Evolutionary conservation across 2,329 filamentous ascomycete species (phyloP).

Genomic region (Claviceps purpurea): DNA sequence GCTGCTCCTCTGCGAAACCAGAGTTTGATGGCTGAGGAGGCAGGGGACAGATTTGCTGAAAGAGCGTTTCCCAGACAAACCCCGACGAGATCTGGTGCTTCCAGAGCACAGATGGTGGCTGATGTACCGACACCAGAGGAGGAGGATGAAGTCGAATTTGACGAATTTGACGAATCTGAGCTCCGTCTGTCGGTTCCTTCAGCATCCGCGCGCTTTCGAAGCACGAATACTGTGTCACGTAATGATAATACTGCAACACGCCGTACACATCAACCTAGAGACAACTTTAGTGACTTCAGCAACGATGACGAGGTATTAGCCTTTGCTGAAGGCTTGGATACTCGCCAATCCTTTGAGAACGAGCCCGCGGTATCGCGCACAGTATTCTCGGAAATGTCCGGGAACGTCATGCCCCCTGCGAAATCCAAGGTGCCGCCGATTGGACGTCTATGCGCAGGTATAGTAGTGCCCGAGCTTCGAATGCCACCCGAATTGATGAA

Average conservation of each 20-base stretch:
- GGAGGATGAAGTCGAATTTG: conserved; percentile 15
- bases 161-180: conserved; percentile 18
- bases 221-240: neutral
- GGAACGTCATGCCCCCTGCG: conserved; percentile 24
- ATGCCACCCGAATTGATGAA: conserved; percentile 44
- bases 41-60: conserved; percentile 8
- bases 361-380: conserved; percentile 18
- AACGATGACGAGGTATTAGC: conserved; percentile 40
- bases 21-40: conserved; percentile 14
- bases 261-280: conserved; percentile 12
- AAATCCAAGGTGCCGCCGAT: conserved; percentile 19
- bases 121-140: conserved; percentile 1
- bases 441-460: conserved; percentile 15
- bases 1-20: conserved; percentile 7
- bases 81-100: neutral
- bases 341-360: conserved; percentile 20
- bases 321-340: conserved; percentile 36
- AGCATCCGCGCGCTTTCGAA: conserved; percentile 1
- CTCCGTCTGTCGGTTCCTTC: conserved; percentile 4
- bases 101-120: conserved; percentile 1
- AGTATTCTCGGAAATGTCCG: conserved; percentile 34
- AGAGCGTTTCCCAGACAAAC: conserved; percentile 16
- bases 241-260: neutral
- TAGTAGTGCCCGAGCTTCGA: conserved; percentile 15
- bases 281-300: conserved; percentile 33